Evolutionary conservation across 1,139 yeast genomes (phyloP), one percentile per base, ranked within the genome.

Genomic region (Spathaspora jeffriesii): DNA sequence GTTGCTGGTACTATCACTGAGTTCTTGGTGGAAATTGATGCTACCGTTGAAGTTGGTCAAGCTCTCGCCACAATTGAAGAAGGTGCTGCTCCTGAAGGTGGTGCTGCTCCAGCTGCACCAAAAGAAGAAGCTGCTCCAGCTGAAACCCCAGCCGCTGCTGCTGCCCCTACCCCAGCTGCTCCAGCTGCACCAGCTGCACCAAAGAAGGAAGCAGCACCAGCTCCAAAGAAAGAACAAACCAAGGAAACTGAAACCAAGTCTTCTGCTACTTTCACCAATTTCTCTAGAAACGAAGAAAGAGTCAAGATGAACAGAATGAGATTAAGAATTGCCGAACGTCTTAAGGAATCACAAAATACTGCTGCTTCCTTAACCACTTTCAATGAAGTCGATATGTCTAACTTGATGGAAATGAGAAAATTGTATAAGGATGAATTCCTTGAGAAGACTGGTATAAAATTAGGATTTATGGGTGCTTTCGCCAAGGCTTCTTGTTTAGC

Each of bases 241-340:
- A 58, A 59, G 53, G 54, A 68, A 58, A 59, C 65, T 32, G 57
- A 55, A 44, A 50, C 59, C 36, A 50, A 55, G 37, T 52, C 71
- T 30, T 65, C 81, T 40, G 67, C 78, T 38, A 64, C 82, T 37
- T 76, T 82, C 62, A 85, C 88, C 51, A 69, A 80, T 46, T 87
- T 87, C 67, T 79, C 91, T 50, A 88, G 99, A 77, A 75, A 78
- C 53, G 98, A 93, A 75, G 89, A 85, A 70, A 82, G 92, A 70
- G 96, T 95, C 58, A 93, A 93, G 79, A 93, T 93, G 99, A 93
- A 92, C 85, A 89, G 99, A 79, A 95, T 93, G 99, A 88, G 99
- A 78, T 76, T 89, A 73, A 89, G 99, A 82, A 95, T 95, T 58
- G 97, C 99, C 50, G 98, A 95, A 79, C 90, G 99, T 76, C 87